Percentiles rank a stretch among this genome's conserved stretches.
Conservation (phyloP, 1,284 basidiomycete species). For the Sutorius eximius region DNA sequence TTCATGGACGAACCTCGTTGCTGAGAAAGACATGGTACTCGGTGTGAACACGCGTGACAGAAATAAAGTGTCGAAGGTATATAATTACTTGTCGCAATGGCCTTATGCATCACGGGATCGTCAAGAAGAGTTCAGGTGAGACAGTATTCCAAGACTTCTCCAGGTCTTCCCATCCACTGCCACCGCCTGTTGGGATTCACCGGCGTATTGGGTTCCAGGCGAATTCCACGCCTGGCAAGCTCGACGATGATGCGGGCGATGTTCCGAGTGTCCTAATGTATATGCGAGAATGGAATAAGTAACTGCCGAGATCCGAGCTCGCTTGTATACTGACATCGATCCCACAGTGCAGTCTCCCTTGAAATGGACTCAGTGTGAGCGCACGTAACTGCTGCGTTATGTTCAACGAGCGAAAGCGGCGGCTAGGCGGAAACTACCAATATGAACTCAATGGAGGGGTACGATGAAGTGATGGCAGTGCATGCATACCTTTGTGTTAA, state of each 20-base stretch:
- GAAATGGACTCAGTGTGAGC: conserved; percentile 63
- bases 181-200: conserved; percentile 70
- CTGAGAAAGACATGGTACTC: background rate
- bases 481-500: conserved; percentile 27
- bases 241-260: conserved; percentile 77
- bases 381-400: conserved; percentile 61
- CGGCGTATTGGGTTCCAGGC: conserved; percentile 69
- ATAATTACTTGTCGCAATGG: conserved; percentile 1
- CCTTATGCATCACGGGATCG: background rate
- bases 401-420: conserved; percentile 47
- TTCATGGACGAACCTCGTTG: conserved; percentile 4
- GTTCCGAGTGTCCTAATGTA: conserved; percentile 78
- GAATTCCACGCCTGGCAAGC: conserved; percentile 64
- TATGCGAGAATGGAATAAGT: conserved; percentile 10
- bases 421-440: conserved; percentile 15
- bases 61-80: conserved; percentile 1
- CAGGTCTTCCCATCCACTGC: conserved; percentile 79
- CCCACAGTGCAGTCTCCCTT: conserved; percentile 83
- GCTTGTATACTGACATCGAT: conserved; percentile 68
- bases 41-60: background rate
- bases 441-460: conserved; percentile 20
- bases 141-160: conserved; percentile 59
- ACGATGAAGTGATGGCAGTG: conserved; percentile 3
- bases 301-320: conserved; percentile 16
- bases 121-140: conserved; percentile 20